A percentile compares a stretch with the other conserved stretches of the same genome.
Conservation (phyloP, 108 stramenopile genomes). For the Skeletonema grethae region DNA sequence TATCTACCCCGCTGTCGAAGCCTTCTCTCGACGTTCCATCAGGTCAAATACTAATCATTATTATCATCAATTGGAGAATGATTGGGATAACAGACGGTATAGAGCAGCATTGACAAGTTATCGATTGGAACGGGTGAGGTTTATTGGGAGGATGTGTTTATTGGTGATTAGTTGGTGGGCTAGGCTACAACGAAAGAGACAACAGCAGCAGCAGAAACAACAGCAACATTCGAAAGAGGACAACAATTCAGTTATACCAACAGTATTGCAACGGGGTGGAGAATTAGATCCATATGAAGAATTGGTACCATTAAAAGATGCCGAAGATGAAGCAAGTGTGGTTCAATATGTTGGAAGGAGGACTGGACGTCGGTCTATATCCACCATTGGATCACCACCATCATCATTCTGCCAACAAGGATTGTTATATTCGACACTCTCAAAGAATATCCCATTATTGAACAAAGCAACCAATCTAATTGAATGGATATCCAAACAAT, state of each 20-base stretch:
- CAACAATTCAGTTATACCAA: neutral
- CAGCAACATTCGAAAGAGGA: neutral
- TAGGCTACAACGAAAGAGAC: slow-evolving; percentile 5
- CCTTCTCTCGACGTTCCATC: slow-evolving; percentile 29
- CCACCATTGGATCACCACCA: neutral
- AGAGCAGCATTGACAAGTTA: slow-evolving; percentile 18
- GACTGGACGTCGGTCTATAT: slow-evolving; percentile 45
- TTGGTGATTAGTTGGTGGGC: slow-evolving; percentile 39
- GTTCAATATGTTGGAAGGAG: slow-evolving; percentile 41
- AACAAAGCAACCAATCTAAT: neutral
- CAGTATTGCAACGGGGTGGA: slow-evolving; percentile 33
- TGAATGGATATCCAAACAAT: slow-evolving; percentile 8
- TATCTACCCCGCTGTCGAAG: slow-evolving; percentile 42
- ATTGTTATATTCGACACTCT: neutral
- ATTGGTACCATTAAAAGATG: slow-evolving; percentile 22
- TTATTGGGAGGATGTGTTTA: slow-evolving; percentile 29
- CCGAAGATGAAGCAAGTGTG: slow-evolving; percentile 25
- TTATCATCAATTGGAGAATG: slow-evolving; percentile 7
- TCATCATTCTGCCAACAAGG: neutral
- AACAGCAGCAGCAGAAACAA: neutral
- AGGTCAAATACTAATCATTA: neutral
- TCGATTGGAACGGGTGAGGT: slow-evolving; percentile 34
- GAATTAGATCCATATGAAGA: slow-evolving; percentile 44
- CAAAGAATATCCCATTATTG: neutral
- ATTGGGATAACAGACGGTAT: slow-evolving; percentile 9